Evolutionary conservation across 768 basidiomycete species (phyloP).

Genomic region (Boletus patriciae): DNA sequence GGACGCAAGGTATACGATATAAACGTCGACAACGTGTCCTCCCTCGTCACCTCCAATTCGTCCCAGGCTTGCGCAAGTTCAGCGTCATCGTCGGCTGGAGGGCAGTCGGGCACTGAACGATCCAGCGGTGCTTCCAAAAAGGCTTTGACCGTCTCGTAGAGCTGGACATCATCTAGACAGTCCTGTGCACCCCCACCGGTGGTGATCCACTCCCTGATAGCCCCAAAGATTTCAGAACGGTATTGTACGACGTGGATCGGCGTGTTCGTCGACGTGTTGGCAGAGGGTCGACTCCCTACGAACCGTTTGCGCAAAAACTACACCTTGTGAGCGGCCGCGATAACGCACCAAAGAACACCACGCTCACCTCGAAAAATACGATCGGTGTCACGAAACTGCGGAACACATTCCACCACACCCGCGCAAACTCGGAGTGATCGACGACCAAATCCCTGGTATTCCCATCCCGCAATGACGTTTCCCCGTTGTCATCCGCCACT

Average conservation of each 20-base stretch:
- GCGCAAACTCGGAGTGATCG: slow-evolving; percentile 70
- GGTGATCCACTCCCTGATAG: slow-evolving; percentile 70
- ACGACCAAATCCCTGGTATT: slow-evolving; percentile 72
- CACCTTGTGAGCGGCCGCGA: neutral
- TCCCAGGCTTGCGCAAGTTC: slow-evolving; percentile 50
- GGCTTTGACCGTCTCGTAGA: slow-evolving; percentile 54
- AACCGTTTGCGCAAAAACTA: slow-evolving; percentile 80
- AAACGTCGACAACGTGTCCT: slow-evolving; percentile 47
- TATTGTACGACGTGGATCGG: slow-evolving; percentile 48
- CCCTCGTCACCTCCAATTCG: slow-evolving; percentile 43
- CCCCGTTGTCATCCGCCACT: slow-evolving; percentile 84
- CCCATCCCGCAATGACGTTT: slow-evolving; percentile 73
- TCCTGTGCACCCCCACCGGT: slow-evolving; percentile 79
- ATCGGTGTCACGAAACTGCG: slow-evolving; percentile 79
- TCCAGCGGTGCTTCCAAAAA: slow-evolving; percentile 62
- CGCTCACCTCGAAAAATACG: slow-evolving; percentile 79
- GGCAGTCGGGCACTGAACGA: slow-evolving; percentile 46
- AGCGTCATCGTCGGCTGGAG: slow-evolving; percentile 37
- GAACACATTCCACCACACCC: slow-evolving; percentile 82
- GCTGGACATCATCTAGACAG: slow-evolving; percentile 65
- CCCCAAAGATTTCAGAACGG: slow-evolving; percentile 63
- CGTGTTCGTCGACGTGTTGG: slow-evolving; percentile 42
- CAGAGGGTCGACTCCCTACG: slow-evolving; percentile 46
- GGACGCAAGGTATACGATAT: slow-evolving; percentile 63
- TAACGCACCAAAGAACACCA: neutral